These are phyloP conservation scores for Coemansia sp. DNA, from an alignment of 192 early-diverging fungal genomes.

Conservation along the genomic window DNA sequence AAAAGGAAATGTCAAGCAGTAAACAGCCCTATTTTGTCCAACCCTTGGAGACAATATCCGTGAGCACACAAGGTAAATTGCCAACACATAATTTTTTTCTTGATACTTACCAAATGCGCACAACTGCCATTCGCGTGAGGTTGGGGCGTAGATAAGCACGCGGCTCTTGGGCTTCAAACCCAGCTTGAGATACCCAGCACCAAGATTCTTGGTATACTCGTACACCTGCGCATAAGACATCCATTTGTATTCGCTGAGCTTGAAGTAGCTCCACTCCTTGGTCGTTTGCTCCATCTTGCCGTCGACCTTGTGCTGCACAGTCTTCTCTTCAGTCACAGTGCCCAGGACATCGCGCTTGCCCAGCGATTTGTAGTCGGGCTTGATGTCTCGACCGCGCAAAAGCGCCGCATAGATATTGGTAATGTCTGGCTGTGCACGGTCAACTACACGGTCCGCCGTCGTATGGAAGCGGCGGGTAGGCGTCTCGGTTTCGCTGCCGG, in stretches of 20 bases:
- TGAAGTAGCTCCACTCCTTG: conserved; percentile 91
- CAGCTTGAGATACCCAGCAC: conserved; percentile 39
- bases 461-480: conserved; percentile 45
- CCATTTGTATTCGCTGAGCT: conserved; percentile 69
- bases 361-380: conserved; percentile 27
- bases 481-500: conserved; percentile 37
- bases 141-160: conserved; percentile 71
- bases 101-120: conserved; percentile 51
- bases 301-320: conserved; percentile 48
- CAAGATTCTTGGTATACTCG: conserved; percentile 39
- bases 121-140: conserved; percentile 59
- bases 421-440: conserved; percentile 39
- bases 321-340: conserved; percentile 50
- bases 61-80: neutral
- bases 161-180: conserved; percentile 54
- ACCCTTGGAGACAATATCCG: neutral
- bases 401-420: conserved; percentile 44
- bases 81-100: neutral
- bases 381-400: conserved; percentile 24
- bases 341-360: conserved; percentile 53
- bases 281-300: conserved; percentile 62
- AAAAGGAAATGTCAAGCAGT: neutral
- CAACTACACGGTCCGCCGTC: conserved; percentile 35
- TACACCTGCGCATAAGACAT: conserved; percentile 45
- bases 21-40: conserved; percentile 2